Conservation (phyloP, 345 rosid species). For the Odontarrhena argentea region DNA sequence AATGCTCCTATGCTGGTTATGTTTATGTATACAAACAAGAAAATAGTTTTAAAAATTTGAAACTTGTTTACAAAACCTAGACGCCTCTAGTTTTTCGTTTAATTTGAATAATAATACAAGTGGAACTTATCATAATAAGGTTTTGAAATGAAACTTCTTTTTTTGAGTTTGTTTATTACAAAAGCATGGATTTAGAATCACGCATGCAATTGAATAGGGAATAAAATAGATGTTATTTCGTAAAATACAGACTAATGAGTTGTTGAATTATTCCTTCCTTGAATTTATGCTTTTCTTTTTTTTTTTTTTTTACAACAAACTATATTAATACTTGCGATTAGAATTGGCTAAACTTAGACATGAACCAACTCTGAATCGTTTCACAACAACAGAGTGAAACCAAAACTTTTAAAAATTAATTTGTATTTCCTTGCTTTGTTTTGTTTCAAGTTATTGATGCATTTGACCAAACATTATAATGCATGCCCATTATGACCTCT, state of each 20-base stretch:
- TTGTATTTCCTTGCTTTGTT: too few species aligned
- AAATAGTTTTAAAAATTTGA: not conserved
- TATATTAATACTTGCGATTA: too few species aligned
- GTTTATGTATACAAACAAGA: not conserved
- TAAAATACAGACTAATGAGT: too few species aligned
- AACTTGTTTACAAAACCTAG: not conserved
- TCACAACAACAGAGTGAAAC: not conserved
- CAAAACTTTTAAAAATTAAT: too few species aligned
- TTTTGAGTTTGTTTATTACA: not conserved
- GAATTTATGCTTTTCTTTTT: too few species aligned
- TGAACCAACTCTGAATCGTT: too few species aligned
- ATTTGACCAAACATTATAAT: too few species aligned
- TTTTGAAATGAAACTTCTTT: not conserved
- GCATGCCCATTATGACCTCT: too few species aligned
- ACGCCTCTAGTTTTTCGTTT: conserved; percentile 22
- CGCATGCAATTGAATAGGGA: not conserved
- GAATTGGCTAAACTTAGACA: too few species aligned
- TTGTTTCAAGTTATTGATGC: too few species aligned
- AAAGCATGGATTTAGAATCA: conserved; percentile 14
- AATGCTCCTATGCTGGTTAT: conserved; percentile 16
- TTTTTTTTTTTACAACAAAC: too few species aligned
- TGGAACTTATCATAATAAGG: not conserved
- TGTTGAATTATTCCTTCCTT: too few species aligned
- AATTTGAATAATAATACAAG: not conserved
- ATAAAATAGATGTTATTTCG: not conserved